Conservation (phyloP, 2,329 filamentous ascomycete genomes). For the Diaporthe sp. region DNA sequence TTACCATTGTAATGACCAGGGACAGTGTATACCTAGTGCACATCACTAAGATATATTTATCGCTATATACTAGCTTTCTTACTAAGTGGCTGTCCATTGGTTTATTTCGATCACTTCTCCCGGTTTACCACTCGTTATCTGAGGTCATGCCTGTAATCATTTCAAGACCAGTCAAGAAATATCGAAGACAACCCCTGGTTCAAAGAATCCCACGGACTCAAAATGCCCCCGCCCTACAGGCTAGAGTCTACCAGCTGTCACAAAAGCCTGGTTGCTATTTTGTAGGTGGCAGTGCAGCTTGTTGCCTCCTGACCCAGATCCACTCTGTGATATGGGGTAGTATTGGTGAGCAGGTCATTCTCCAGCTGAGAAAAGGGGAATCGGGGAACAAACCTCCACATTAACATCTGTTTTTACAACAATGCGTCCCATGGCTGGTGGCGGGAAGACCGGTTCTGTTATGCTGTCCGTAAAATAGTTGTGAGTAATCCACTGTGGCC, state of each 20-base stretch:
- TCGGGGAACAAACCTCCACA: neutral
- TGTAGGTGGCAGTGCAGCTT: neutral
- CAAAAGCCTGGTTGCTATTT: conserved; percentile 1
- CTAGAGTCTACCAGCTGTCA: neutral
- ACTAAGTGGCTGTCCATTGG: no score
- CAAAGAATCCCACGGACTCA: fast-evolving
- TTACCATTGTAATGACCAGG: no score
- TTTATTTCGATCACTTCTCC: no score
- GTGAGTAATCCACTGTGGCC: neutral
- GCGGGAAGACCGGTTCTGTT: neutral
- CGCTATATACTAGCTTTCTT: no score
- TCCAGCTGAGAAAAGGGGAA: neutral
- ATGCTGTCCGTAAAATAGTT: neutral
- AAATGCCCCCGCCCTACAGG: neutral
- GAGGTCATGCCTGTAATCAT: neutral
- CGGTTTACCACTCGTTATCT: neutral
- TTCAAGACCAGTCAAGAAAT: neutral
- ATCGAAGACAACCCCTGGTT: neutral
- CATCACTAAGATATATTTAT: no score
- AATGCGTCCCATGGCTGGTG: neutral
- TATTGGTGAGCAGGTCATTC: neutral
- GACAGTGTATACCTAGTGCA: no score
- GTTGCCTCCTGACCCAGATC: neutral
- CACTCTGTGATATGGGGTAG: neutral
- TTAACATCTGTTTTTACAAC: conserved; percentile 9